Evolutionary conservation across 805 yeast genomes (phyloP), one percentile per base, ranked within the genome.

Genomic region (Candida ipomoeae): DNA sequence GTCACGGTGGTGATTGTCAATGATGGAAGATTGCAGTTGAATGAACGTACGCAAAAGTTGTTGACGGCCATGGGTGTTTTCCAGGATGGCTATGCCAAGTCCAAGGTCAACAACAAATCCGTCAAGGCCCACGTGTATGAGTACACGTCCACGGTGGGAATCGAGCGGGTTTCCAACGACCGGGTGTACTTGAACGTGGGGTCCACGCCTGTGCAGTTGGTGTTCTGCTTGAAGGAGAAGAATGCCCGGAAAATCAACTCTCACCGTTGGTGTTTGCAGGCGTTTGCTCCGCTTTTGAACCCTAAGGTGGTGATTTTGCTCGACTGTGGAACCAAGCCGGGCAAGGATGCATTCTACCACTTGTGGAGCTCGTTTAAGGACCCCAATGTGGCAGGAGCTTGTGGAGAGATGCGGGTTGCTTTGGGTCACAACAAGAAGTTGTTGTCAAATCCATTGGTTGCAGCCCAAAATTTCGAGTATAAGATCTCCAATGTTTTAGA

Each of bases 331-430:
- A 82, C 87, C 14, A 80, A 79, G 58, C 87, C 87, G 2, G 71
- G 79, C 1, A 75, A 78, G 21, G 79, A 78, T 55, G 75, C 87
- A 4, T 67, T 82, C 50, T 75, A 78, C 51, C 76, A 81, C 54
- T 70, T 82, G 48, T 82, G 87, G 87, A 78, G 80, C 55, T 84
- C 81, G 45, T 83, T 82, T 55, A 44, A 44, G 17, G 80, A 83
- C 59, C 74, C 76, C 8, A 74, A 74, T 50, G 83, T 83, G 26
- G 87, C 87, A 4, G 87, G 87, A 23, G 86, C 87, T 4, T 82
- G 86, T 67, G 87, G 87, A n/a, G 87, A 82, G 58, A 82, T 82
- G 59, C 85, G 83, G 56, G 95, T 94, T 0, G 83, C 85, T 66
- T 71, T 91, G 48, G 97, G 98, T 2, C 73, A 72, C 42, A 67